Evolutionary conservation across 257 asterid genomes (phyloP), one percentile per base, ranked within the genome.

Genomic region (Pogostemon cablin): DNA sequence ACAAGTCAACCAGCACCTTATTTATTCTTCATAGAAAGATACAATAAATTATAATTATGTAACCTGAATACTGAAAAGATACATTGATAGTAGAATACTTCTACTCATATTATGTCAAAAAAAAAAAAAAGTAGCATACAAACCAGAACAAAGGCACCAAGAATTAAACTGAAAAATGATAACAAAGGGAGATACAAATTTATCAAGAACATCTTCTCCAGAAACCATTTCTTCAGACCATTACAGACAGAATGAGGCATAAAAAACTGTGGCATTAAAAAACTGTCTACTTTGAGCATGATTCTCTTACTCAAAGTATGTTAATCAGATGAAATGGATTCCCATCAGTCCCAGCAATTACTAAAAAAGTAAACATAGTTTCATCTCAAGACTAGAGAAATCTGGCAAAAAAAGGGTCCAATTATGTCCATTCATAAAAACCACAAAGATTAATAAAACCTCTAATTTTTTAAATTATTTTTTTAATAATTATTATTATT

Each of bases 1-100:
- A 81, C 54, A 57, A 78, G 59, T 69, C 59, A 81, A 72, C 65
- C 73, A 57, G 64, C 62, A 35, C 60, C 52, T 47, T 72, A 39
- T 11, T 42, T 62, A 65, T 41, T 65, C 37, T 15, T 71, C 34
- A 72, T 62, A 50, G 62, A 65, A 60, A 71, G 38, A 80, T 62
- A 64, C 42, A 42, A 44, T 7, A 49, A 34, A 67, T 62, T 55
- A 60, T 10, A 17, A 70, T 72, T n/a, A 46, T 25, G 67, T 42
- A 52, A 41, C 46, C 35, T 11, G 56, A 17, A 62, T 7, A 12
- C 60, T 4, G 8, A 11, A 32, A 15, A 25, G 52, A 61, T 15
- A 42, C 57, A 32, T 42, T 8, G 9, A 9, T 15, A 70, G 49
- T 50, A 54, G 46, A 55, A 44, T 3, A 65, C 50, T 34, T 41